A percentile compares a stretch with the other conserved stretches of the same genome.
phyloP scores from a whole-genome alignment of 805 yeast genomes.

The Metschnikowia vanudenii region DNA sequence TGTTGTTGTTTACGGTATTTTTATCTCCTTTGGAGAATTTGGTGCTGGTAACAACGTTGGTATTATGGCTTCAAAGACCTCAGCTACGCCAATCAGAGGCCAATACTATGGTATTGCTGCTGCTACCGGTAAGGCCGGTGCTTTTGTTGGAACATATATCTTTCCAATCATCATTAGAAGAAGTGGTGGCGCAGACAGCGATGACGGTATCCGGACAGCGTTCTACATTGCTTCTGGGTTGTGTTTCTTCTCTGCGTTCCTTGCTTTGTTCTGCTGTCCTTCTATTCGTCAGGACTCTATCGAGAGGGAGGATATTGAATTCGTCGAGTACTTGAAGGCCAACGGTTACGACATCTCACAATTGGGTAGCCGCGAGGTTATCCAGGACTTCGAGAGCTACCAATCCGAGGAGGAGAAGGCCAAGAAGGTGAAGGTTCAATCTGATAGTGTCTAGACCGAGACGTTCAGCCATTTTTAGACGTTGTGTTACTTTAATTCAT shows the following conservation, averaged over 20 bases:
- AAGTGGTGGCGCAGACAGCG: constrained; percentile 47
- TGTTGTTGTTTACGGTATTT: constrained; percentile 85
- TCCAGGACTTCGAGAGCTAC: constrained; percentile 13
- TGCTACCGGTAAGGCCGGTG: constrained; percentile 89
- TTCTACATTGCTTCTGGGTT: constrained; percentile 79
- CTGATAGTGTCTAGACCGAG: too few relatives aligned
- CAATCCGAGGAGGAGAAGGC: constrained; percentile 12
- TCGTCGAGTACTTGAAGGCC: constrained; percentile 60
- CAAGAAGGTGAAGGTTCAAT: constrained; percentile 3
- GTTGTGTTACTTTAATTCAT: too few relatives aligned
- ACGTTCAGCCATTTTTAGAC: too few relatives aligned
- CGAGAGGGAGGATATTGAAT: constrained; percentile 70
- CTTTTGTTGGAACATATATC: constrained; percentile 84
- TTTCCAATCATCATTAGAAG: constrained; percentile 76
- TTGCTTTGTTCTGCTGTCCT: constrained; percentile 74
- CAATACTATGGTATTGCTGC: constrained; percentile 90
- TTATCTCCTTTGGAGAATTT: constrained; percentile 84
- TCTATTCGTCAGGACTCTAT: constrained; percentile 81
- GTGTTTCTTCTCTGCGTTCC: constrained; percentile 66
- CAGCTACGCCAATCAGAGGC: constrained; percentile 86
- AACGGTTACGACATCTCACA: constrained; percentile 69
- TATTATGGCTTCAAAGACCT: constrained; percentile 78
- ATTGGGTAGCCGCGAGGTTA: constrained; percentile 45
- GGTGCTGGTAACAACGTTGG: constrained; percentile 96
- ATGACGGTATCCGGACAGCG: constrained; percentile 67